Evolutionary conservation across 2,329 filamentous ascomycete species (phyloP).

Genomic region (Diaporthe citri): DNA sequence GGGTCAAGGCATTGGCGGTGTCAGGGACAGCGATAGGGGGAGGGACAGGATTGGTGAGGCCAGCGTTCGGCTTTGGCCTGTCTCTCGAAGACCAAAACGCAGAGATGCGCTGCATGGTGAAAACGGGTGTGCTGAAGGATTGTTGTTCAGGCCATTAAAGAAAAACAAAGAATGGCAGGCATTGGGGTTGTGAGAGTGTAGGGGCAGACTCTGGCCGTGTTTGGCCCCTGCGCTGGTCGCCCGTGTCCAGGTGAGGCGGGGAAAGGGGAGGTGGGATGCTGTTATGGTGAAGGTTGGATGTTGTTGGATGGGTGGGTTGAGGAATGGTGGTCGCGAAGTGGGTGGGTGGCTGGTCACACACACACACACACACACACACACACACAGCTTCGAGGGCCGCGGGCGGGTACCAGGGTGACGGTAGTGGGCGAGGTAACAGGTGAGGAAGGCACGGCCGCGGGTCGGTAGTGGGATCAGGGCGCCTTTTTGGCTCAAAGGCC

Average conservation of each 20-base stretch:
- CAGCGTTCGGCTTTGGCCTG: conserved; percentile 42
- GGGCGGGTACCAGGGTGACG: conserved; percentile 26
- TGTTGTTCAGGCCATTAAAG: conserved; percentile 40
- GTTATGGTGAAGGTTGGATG: conserved; percentile 11
- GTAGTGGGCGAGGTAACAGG: conserved; percentile 6
- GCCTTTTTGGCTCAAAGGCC: neutral
- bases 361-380: neutral
- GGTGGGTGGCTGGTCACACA: conserved; percentile 19
- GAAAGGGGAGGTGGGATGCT: neutral
- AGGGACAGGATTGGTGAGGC: conserved; percentile 1
- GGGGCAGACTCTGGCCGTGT: conserved; percentile 21
- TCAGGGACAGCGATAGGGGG: neutral
- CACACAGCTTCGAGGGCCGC: conserved; percentile 7
- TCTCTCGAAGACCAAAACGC: conserved; percentile 58
- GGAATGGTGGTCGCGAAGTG: conserved; percentile 26
- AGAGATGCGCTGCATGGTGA: conserved; percentile 61
- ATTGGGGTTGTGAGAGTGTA: conserved; percentile 28
- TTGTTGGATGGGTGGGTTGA: conserved; percentile 17
- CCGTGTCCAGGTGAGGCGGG: conserved; percentile 14
- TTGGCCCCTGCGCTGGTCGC: conserved; percentile 9
- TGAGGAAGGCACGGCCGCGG: conserved; percentile 21
- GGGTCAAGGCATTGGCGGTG: conserved; percentile 43
- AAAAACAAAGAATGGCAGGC: conserved; percentile 41
- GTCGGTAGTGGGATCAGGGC: conserved; percentile 2
- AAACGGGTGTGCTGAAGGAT: conserved; percentile 20